phyloP scores from a whole-genome alignment of 805 yeast species.

The Cyberlindnera americana region DNA sequence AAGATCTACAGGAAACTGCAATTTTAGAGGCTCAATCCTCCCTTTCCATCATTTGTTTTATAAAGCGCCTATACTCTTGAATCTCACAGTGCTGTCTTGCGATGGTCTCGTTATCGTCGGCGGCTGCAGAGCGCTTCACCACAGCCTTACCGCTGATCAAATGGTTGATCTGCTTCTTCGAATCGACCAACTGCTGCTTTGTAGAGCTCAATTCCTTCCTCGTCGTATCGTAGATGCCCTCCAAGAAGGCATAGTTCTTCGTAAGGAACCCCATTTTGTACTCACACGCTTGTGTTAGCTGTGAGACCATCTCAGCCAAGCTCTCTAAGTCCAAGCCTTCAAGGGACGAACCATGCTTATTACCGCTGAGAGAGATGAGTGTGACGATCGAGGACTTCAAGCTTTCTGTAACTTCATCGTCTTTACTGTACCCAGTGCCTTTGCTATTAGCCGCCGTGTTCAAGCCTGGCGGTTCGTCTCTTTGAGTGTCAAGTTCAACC shows the following conservation, averaged over 20 bases:
- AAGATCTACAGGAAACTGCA: neutral
- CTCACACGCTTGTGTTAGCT: conserved; percentile 19
- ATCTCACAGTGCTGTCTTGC: conserved; percentile 20
- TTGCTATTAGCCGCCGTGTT: too few relatives aligned
- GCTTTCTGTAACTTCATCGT: neutral
- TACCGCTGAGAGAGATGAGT: conserved; percentile 17
- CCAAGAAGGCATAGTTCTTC: conserved; percentile 24
- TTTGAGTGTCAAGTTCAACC: too few relatives aligned
- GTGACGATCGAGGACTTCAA: conserved; percentile 7
- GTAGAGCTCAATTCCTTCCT: conserved; percentile 9
- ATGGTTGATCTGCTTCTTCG: conserved; percentile 1
- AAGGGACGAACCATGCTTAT: conserved; percentile 1
- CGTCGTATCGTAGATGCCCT: conserved; percentile 19
- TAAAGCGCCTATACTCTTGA: conserved; percentile 23
- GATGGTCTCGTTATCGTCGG: too few relatives aligned
- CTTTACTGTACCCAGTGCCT: too few relatives aligned
- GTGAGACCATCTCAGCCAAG: conserved; percentile 8
- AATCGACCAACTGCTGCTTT: neutral
- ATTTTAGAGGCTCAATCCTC: neutral
- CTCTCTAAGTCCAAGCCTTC: conserved; percentile 5
- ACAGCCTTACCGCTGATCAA: conserved; percentile 7
- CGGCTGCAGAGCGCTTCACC: too few relatives aligned
- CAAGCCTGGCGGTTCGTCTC: too few relatives aligned
- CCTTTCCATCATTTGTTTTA: conserved; percentile 13
- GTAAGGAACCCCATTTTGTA: conserved; percentile 21